phyloP scores from a whole-genome alignment of 805 yeast genomes.

The Hanseniaspora lachancei region DNA sequence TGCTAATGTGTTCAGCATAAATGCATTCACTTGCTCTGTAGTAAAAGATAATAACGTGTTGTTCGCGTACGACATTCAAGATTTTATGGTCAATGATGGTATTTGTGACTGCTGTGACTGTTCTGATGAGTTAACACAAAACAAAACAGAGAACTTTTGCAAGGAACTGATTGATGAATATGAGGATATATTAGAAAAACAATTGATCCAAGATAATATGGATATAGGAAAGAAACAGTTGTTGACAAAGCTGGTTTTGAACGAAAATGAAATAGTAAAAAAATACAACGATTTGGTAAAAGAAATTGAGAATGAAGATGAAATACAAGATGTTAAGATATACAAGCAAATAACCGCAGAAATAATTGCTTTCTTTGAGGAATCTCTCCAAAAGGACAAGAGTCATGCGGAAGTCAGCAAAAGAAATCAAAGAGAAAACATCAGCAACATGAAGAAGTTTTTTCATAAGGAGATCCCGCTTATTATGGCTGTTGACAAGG shows the following conservation, averaged over 20 bases:
- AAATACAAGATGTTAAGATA: slow-evolving; percentile 17
- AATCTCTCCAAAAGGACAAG: slow-evolving; percentile 15
- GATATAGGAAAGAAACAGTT: background rate
- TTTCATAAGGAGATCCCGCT: slow-evolving; percentile 2
- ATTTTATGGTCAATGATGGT: slow-evolving; percentile 70
- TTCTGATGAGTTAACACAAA: slow-evolving; percentile 48
- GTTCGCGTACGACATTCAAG: slow-evolving; percentile 41
- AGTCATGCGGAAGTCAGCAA: background rate
- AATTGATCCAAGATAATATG: background rate
- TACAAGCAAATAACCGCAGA: slow-evolving; percentile 21
- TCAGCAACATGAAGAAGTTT: background rate
- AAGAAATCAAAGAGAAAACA: background rate
- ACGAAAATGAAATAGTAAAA: background rate
- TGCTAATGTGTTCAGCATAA: too few relatives aligned
- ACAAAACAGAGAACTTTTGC: slow-evolving; percentile 35
- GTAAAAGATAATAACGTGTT: background rate
- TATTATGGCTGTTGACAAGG: slow-evolving; percentile 4
- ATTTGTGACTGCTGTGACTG: slow-evolving; percentile 98
- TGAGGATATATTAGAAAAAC: slow-evolving; percentile 27
- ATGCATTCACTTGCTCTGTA: background rate
- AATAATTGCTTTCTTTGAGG: slow-evolving; percentile 18
- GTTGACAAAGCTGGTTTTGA: background rate
- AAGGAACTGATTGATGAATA: slow-evolving; percentile 41
- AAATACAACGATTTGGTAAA: slow-evolving; percentile 26
- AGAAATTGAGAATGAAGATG: slow-evolving; percentile 16